Evolutionary conservation across 2,329 filamentous ascomycete genomes (phyloP).

Genomic region (Exophiala sp.): DNA sequence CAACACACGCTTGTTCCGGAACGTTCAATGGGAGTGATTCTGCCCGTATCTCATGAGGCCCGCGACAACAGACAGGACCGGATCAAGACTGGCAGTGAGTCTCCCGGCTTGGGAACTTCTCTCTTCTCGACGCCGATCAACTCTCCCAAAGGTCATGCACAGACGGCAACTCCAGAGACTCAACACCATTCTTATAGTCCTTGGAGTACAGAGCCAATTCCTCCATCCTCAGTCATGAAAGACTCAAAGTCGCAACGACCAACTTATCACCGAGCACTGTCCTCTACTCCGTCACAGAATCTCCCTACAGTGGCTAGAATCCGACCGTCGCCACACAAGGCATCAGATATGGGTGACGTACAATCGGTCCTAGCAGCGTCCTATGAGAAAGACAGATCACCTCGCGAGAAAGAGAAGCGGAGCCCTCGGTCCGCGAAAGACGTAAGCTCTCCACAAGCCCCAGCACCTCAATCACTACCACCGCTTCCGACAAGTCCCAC

Average conservation of each 20-base stretch:
- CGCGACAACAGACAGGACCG: not conserved
- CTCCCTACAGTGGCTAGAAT: constrained; percentile 44
- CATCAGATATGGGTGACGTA: not conserved
- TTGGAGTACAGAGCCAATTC: not conserved
- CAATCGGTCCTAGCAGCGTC: not conserved
- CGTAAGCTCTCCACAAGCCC: constrained; percentile 11
- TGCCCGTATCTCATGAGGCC: not conserved
- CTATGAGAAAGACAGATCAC: not conserved
- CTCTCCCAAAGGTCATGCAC: not conserved
- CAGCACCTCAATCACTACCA: constrained; percentile 7
- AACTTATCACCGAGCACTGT: constrained; percentile 37
- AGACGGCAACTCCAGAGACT: not conserved
- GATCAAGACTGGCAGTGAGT: not conserved
- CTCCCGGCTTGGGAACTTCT: not conserved
- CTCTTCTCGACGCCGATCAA: not conserved
- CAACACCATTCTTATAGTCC: not conserved
- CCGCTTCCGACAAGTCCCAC: constrained; percentile 2
- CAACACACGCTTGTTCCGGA: not conserved
- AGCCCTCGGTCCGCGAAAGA: constrained; percentile 6
- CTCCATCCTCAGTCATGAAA: not conserved
- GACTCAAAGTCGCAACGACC: constrained; percentile 25
- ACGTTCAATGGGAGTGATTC: not conserved
- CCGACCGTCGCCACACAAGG: constrained; percentile 12
- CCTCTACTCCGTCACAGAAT: constrained; percentile 46
- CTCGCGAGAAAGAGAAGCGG: constrained; percentile 1